These are phyloP conservation scores for Neonectria neomacrospora DNA, from an alignment of 2,329 filamentous ascomycete species.

Conservation along the genomic window DNA sequence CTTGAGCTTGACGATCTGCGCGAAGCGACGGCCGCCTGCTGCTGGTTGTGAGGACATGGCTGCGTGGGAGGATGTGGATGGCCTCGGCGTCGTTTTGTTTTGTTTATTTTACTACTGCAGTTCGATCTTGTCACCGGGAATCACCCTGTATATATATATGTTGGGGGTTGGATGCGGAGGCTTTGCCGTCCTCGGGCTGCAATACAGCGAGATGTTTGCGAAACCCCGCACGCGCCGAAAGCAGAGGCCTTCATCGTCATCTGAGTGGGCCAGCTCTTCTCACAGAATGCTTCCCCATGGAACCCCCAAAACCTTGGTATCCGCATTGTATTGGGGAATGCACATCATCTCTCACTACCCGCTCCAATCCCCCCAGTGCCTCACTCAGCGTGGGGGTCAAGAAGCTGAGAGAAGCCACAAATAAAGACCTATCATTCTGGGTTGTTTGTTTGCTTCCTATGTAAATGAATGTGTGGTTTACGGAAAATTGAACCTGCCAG, in stretches of 20 bases:
- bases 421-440: constrained; percentile 3
- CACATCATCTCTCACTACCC: not conserved
- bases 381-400: constrained; percentile 26
- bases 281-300: not conserved
- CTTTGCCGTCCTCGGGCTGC: constrained; percentile 33
- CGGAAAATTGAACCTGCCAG: constrained; percentile 10
- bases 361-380: not conserved
- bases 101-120: no score
- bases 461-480: constrained; percentile 21
- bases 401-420: not conserved
- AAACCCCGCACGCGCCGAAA: constrained; percentile 31
- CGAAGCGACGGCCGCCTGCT: constrained; percentile 63
- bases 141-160: not conserved
- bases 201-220: constrained; percentile 30
- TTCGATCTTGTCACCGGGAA: no score
- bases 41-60: not conserved
- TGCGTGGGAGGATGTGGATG: not conserved
- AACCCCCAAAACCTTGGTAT: not conserved
- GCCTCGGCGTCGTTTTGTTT: no score
- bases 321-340: not conserved
- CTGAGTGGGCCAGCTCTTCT: not conserved
- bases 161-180: constrained; percentile 20
- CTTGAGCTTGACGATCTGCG: constrained; percentile 78
- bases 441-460: constrained; percentile 13
- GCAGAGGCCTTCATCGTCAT: constrained; percentile 20